Conservation (phyloP, 257 asterid genomes). For the Misopates orontium region DNA sequence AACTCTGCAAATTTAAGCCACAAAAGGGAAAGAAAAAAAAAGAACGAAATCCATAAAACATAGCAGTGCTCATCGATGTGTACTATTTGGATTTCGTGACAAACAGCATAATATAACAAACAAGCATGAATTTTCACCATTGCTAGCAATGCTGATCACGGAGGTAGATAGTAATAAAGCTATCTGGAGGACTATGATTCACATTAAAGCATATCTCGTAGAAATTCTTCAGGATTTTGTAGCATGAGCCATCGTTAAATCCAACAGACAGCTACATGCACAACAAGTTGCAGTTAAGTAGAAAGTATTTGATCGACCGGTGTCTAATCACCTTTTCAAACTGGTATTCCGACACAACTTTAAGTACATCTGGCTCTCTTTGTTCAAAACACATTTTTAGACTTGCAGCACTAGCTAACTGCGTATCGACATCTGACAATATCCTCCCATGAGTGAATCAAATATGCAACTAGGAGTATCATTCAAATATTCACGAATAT, state of each 20-base stretch:
- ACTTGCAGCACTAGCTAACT: slow-evolving; percentile 7
- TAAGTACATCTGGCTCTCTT: neutral
- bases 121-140: neutral
- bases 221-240: neutral
- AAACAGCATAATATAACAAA: slow-evolving; percentile 6
- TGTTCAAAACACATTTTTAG: slow-evolving; percentile 9
- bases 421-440: slow-evolving; percentile 5
- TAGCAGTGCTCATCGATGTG: neutral
- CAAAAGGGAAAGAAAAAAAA: neutral
- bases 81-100: neutral
- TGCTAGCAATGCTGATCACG: neutral
- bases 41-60: neutral
- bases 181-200: no score
- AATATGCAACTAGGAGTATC: neutral
- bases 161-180: slow-evolving; percentile 1
- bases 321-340: neutral
- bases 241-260: slow-evolving; percentile 1
- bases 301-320: neutral
- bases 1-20: slow-evolving; percentile 22
- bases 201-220: neutral
- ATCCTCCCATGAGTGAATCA: neutral
- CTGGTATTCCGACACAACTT: slow-evolving; percentile 1
- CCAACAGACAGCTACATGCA: neutral
- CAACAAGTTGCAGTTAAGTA: neutral
- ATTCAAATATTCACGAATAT: neutral